Conservation (phyloP, 2,329 filamentous ascomycete species). For the Grosmannia huntii region DNA sequence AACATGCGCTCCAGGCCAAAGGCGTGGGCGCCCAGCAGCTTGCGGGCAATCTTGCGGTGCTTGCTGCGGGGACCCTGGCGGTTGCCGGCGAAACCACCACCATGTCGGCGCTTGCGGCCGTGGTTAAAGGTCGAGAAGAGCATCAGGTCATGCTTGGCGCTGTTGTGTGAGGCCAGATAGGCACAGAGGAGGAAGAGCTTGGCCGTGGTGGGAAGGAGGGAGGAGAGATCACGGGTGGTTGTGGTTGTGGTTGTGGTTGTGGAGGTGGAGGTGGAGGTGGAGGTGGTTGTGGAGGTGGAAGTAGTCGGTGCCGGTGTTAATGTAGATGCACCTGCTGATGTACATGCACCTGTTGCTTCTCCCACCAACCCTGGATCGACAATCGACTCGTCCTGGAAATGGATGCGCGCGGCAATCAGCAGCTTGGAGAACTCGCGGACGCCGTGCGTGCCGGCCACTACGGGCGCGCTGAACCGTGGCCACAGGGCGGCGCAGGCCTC, state of each 20-base stretch:
- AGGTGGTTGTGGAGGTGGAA: neutral
- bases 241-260: conserved; percentile 12
- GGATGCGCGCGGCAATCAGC: conserved; percentile 53
- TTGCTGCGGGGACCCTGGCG: conserved; percentile 28
- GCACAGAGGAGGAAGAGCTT: conserved; percentile 63
- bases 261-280: conserved; percentile 21
- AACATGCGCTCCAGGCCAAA: conserved; percentile 70
- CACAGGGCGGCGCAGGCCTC: conserved; percentile 64
- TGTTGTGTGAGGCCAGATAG: conserved; percentile 73
- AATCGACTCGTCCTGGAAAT: conserved; percentile 62
- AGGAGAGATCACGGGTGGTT: conserved; percentile 29
- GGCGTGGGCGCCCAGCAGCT: conserved; percentile 62
- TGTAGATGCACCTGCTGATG: neutral
- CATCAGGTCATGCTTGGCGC: conserved; percentile 55
- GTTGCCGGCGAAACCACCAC: conserved; percentile 23
- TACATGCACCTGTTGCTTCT: no score
- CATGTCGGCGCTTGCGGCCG: conserved; percentile 35
- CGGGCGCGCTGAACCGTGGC: conserved; percentile 70
- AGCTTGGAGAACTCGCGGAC: conserved; percentile 76
- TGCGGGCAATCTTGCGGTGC: conserved; percentile 61
- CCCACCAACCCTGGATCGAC: conserved; percentile 51
- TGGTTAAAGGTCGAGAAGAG: conserved; percentile 64
- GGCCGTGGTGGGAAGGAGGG: conserved; percentile 56
- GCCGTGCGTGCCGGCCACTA: conserved; percentile 58
- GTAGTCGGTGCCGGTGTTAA: neutral